Conservation (phyloP, 2,329 filamentous ascomycete genomes). For the Macroventuria anomochaeta region DNA sequence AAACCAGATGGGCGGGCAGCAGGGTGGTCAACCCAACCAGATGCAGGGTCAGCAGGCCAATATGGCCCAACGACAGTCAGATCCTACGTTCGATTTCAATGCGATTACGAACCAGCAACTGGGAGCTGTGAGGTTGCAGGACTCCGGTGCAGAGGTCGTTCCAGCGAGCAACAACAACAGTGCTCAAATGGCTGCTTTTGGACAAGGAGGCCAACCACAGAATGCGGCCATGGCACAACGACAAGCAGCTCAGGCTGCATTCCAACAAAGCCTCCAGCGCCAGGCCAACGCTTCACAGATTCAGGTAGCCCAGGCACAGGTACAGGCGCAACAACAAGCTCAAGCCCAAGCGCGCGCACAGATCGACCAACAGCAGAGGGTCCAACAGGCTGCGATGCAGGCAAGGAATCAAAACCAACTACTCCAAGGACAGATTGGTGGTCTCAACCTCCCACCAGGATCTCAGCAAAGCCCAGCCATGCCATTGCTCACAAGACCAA, state of each 20-base stretch:
- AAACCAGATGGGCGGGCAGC: constrained; percentile 39
- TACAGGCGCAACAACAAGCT: constrained; percentile 29
- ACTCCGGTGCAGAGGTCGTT: constrained; percentile 68
- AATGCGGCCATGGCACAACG: constrained; percentile 39
- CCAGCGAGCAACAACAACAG: constrained; percentile 65
- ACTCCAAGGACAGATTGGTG: constrained; percentile 48
- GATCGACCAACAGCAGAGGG: constrained; percentile 39
- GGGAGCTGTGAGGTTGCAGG: constrained; percentile 66
- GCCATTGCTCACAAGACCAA: constrained; percentile 57
- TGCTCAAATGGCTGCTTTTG: constrained; percentile 46
- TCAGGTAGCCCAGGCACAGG: constrained; percentile 40
- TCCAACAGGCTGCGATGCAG: constrained; percentile 45
- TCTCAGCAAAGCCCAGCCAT: constrained; percentile 55
- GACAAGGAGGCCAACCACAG: constrained; percentile 36
- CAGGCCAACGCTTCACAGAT: constrained; percentile 37
- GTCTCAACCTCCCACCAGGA: constrained; percentile 52
- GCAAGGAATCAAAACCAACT: constrained; percentile 39
- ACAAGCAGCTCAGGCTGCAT: constrained; percentile 32
- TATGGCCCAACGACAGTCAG: constrained; percentile 37
- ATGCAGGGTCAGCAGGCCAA: constrained; percentile 38
- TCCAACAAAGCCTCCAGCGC: constrained; percentile 43
- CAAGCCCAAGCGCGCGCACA: constrained; percentile 31
- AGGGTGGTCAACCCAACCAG: constrained; percentile 32
- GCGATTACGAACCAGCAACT: constrained; percentile 67
- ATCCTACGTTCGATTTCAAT: constrained; percentile 56